These are phyloP conservation scores for Penicillium nucicola DNA, from an alignment of 495 filamentous ascomycete species.

Conservation along the genomic window DNA sequence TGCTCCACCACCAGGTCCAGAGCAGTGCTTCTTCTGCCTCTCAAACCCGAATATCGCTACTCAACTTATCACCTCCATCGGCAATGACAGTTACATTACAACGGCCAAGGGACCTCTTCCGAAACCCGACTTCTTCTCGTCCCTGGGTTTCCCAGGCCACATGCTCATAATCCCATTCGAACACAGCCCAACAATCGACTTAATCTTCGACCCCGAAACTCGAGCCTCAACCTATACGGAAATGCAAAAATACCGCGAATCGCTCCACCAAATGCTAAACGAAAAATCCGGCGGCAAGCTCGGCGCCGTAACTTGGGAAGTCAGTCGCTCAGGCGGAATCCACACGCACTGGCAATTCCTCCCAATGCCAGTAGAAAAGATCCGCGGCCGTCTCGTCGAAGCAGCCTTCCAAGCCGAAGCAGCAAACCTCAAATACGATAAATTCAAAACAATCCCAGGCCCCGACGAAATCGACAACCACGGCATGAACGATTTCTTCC, in stretches of 20 bases:
- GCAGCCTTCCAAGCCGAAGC: constrained; percentile 82
- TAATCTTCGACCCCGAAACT: constrained; percentile 56
- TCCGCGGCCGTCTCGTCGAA: constrained; percentile 68
- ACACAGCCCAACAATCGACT: constrained; percentile 65
- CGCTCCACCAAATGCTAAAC: constrained; percentile 69
- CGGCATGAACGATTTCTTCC: constrained; percentile 68
- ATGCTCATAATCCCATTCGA: constrained; percentile 86
- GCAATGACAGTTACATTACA: constrained; percentile 78
- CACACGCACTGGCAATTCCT: constrained; percentile 96
- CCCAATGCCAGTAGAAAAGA: constrained; percentile 63
- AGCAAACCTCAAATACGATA: constrained; percentile 69
- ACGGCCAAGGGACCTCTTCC: constrained; percentile 89
- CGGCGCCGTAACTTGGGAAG: constrained; percentile 87
- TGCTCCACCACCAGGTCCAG: constrained; percentile 64
- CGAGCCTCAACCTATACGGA: constrained; percentile 60
- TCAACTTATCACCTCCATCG: constrained; percentile 87
- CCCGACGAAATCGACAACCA: constrained; percentile 39
- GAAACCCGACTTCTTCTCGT: constrained; percentile 60
- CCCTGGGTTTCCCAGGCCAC: constrained; percentile 76
- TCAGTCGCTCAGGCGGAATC: constrained; percentile 71
- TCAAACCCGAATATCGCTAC: constrained; percentile 76
- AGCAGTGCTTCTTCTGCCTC: constrained; percentile 91
- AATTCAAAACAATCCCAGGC: constrained; percentile 28
- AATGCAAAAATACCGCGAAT: constrained; percentile 72
- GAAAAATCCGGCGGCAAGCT: constrained; percentile 48